Conservation (phyloP, 805 yeast genomes). For the Debaryomyces tyrocola region DNA sequence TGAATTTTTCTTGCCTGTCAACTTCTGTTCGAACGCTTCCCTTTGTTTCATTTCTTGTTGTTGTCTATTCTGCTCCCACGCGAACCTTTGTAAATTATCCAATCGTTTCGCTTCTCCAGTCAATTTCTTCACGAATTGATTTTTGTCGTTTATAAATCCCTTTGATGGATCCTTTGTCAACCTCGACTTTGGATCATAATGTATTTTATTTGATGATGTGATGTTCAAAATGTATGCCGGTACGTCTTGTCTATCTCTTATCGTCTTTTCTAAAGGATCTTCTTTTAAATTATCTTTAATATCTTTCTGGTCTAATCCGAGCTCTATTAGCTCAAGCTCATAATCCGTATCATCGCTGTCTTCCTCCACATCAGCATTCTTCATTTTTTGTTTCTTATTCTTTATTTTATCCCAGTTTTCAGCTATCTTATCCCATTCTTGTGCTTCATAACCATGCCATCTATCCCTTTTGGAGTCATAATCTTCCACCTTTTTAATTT, state of each 20-base stretch:
- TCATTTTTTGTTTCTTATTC: conserved; percentile 4
- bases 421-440: conserved; percentile 57
- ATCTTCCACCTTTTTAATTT: conserved; percentile 28
- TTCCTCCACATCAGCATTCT: conserved; percentile 8
- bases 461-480: conserved; percentile 77
- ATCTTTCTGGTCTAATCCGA: conserved; percentile 28
- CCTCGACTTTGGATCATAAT: conserved; percentile 57
- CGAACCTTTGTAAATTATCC: conserved; percentile 29
- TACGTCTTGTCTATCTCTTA: conserved; percentile 71
- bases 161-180: conserved; percentile 24
- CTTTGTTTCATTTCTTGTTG: conserved; percentile 12
- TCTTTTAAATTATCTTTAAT: conserved; percentile 23
- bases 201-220: conserved; percentile 31
- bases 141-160: conserved; percentile 37
- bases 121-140: conserved; percentile 53
- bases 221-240: conserved; percentile 63
- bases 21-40: conserved; percentile 6
- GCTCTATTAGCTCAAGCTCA: conserved; percentile 39
- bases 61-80: conserved; percentile 29
- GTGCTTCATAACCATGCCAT: conserved; percentile 76
- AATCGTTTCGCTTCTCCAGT: conserved; percentile 20
- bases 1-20: conserved; percentile 2
- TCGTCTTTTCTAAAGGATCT: conserved; percentile 41
- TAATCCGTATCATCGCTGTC: conserved; percentile 41
- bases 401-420: conserved; percentile 45